These are phyloP conservation scores for Solanum piurae DNA, from an alignment of 257 asterid genomes.

Conservation along the genomic window DNA sequence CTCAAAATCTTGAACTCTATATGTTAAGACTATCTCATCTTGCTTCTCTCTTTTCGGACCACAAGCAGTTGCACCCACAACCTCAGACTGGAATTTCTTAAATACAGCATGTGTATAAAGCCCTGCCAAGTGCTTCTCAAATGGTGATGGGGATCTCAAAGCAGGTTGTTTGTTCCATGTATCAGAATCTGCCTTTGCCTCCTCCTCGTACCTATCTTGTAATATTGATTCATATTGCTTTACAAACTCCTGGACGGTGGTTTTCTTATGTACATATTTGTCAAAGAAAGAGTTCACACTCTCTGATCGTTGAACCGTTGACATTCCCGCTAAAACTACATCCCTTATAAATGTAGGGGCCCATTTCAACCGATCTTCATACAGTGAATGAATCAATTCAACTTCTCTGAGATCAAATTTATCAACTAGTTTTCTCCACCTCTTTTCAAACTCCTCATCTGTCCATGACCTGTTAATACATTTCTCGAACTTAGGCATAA, in stretches of 20 bases:
- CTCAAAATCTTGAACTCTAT: conserved; percentile 73
- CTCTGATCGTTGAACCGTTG: conserved; percentile 65
- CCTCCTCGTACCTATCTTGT: conserved; percentile 90
- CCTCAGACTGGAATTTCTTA: conserved; percentile 78
- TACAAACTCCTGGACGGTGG: conserved; percentile 66
- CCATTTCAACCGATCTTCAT: conserved; percentile 73
- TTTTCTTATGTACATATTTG: conserved; percentile 87
- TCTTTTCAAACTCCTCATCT: conserved; percentile 68
- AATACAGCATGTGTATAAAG: conserved; percentile 67
- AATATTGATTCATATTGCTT: conserved; percentile 69
- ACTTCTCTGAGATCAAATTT: conserved; percentile 62
- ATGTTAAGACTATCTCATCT: conserved; percentile 39
- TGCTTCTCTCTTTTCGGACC: conserved; percentile 60
- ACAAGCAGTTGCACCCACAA: conserved; percentile 93
- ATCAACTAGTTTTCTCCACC: conserved; percentile 75
- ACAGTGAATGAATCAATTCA: conserved; percentile 54
- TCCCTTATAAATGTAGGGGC: conserved; percentile 56
- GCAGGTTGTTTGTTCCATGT: conserved; percentile 83
- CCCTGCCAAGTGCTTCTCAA: conserved; percentile 81
- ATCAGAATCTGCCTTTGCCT: conserved; percentile 83
- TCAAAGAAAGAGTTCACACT: conserved; percentile 84
- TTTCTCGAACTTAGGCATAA: conserved; percentile 58
- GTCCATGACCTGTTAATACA: conserved; percentile 72
- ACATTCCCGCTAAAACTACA: conserved; percentile 81
- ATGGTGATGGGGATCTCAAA: conserved; percentile 91